Conservation (phyloP, 1,139 yeast genomes). For the Pichia sp. region DNA sequence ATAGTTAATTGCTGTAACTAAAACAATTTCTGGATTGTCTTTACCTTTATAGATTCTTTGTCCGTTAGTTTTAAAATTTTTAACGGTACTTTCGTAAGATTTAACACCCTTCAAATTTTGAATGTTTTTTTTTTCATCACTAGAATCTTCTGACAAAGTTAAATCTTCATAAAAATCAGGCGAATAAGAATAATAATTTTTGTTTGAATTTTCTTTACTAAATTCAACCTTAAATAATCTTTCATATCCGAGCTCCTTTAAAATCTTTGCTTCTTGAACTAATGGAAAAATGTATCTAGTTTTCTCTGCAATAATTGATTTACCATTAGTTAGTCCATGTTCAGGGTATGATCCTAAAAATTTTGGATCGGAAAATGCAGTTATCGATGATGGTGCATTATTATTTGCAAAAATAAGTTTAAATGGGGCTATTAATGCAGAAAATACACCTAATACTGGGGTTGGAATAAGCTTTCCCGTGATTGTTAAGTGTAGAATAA, state of each 20-base stretch:
- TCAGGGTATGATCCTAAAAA: conserved; percentile 5
- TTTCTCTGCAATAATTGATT: conserved; percentile 39
- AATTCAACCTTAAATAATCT: conserved; percentile 41
- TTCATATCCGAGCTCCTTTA: conserved; percentile 50
- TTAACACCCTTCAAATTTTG: conserved; percentile 25
- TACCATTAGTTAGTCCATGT: conserved; percentile 12
- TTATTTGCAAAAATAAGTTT: background rate
- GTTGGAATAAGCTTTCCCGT: conserved; percentile 10
- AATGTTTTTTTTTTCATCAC: conserved; percentile 30
- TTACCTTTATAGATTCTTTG: conserved; percentile 46
- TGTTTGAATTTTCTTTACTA: conserved; percentile 29
- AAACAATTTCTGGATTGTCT: conserved; percentile 57
- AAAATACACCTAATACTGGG: background rate
- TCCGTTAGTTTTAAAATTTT: conserved; percentile 59
- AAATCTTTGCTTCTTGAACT: conserved; percentile 55
- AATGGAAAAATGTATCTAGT: conserved; percentile 59
- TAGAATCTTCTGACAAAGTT: background rate
- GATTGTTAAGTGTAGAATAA: conserved; percentile 6
- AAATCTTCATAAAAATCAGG: conserved; percentile 15
- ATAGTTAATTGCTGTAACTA: conserved; percentile 80
- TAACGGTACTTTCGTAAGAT: conserved; percentile 42
- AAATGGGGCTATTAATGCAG: conserved; percentile 1
- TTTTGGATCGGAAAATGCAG: conserved; percentile 8
- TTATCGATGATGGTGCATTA: conserved; percentile 8
- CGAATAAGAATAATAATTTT: conserved; percentile 42